These are phyloP conservation scores for Oryza meyeriana DNA, from an alignment of 176 grass and related monocot genomes.

Conservation along the genomic window DNA sequence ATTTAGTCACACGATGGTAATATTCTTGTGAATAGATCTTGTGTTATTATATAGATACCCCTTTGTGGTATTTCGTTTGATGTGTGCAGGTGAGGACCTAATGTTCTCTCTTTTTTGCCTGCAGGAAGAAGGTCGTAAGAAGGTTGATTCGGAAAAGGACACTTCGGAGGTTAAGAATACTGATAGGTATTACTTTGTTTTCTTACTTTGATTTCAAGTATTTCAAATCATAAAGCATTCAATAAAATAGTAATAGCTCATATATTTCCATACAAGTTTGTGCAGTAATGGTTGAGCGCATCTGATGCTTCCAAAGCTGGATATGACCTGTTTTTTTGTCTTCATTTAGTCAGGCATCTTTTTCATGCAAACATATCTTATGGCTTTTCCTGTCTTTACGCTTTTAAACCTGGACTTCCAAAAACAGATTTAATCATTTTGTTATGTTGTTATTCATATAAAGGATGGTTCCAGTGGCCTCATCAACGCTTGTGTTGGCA, in stretches of 20 bases:
- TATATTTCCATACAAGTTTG: background rate
- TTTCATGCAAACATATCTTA: constrained; percentile 13
- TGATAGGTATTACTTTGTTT: constrained; percentile 41
- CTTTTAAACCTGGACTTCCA: background rate
- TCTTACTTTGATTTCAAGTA: constrained; percentile 29
- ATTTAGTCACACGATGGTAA: background rate
- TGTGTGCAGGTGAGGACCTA: background rate
- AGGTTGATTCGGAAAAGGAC: background rate
- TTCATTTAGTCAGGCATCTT: constrained; percentile 20
- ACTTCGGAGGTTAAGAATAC: constrained; percentile 24
- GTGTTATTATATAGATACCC: background rate
- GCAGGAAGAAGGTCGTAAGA: constrained; percentile 23
- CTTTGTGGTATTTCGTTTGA: background rate
- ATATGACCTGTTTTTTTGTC: background rate
- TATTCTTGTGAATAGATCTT: constrained; percentile 21
- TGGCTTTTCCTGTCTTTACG: background rate
- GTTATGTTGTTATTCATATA: constrained; percentile 17
- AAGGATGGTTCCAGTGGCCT: constrained; percentile 19
- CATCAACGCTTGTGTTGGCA: constrained; percentile 43
- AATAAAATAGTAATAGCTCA: background rate
- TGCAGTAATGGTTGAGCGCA: background rate
- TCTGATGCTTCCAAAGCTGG: constrained; percentile 7
- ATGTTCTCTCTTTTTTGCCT: background rate
- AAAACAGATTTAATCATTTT: constrained; percentile 3
- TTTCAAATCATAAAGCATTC: constrained; percentile 2